These are phyloP conservation scores for Sclerotinia spermophila DNA, from an alignment of 2,329 filamentous ascomycete species.

Conservation along the genomic window DNA sequence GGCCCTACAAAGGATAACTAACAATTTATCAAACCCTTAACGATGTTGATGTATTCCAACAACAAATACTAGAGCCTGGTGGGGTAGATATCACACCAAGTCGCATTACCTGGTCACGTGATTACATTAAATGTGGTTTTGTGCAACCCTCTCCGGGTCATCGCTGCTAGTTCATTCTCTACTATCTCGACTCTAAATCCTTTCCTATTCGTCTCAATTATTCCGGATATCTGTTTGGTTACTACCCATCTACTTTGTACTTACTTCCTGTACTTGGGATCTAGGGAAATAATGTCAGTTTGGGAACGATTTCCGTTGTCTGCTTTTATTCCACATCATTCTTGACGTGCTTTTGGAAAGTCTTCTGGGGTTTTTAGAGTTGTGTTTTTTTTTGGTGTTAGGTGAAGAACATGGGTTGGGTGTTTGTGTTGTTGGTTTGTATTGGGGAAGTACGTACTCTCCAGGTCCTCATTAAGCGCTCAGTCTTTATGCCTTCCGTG, in stretches of 20 bases:
- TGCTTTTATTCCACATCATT: background rate
- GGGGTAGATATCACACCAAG: background rate
- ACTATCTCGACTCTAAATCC: background rate
- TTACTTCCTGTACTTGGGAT: background rate
- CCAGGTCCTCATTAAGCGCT: too few species aligned
- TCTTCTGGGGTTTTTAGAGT: background rate
- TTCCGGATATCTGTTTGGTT: background rate
- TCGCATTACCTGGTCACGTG: background rate
- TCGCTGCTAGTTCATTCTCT: background rate
- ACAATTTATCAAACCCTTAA: background rate
- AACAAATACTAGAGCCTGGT: background rate
- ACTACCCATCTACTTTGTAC: background rate
- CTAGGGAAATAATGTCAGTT: background rate
- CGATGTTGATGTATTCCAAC: background rate
- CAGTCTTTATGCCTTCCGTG: background rate
- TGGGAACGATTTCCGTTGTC: background rate
- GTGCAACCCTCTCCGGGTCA: background rate
- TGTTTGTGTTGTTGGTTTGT: background rate
- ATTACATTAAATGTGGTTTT: accelerated
- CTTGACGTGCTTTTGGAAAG: background rate
- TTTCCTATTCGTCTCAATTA: background rate
- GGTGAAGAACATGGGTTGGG: background rate
- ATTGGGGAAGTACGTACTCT: background rate
- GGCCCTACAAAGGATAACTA: background rate
- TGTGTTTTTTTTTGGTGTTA: too few species aligned